These are phyloP conservation scores for Knoxdaviesia capensis DNA, from an alignment of 2,329 filamentous ascomycete genomes.

Conservation along the genomic window DNA sequence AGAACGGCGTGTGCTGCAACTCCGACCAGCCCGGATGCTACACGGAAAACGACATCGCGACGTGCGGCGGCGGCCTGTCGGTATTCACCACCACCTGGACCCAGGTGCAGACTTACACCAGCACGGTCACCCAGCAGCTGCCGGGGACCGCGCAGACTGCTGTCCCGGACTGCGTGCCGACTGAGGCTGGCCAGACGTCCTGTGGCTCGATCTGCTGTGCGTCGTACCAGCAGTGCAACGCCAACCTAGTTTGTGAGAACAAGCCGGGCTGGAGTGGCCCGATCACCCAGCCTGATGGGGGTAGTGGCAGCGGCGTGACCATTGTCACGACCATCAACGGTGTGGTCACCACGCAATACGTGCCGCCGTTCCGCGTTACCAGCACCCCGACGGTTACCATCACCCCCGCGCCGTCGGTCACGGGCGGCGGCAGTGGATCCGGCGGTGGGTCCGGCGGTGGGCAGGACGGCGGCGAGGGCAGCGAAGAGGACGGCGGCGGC, in stretches of 20 bases:
- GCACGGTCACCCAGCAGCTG: slow-evolving; percentile 29
- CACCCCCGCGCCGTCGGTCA: slow-evolving; percentile 23
- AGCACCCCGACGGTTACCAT: slow-evolving; percentile 30
- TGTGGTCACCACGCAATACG: slow-evolving; percentile 33
- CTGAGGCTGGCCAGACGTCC: slow-evolving; percentile 30
- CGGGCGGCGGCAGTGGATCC: slow-evolving; percentile 14
- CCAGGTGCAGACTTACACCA: slow-evolving; percentile 37
- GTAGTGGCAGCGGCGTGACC: slow-evolving; percentile 13
- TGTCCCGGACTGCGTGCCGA: slow-evolving; percentile 27
- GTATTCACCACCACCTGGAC: slow-evolving; percentile 39
- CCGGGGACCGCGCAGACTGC: slow-evolving; percentile 22
- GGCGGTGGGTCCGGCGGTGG: too few relatives aligned
- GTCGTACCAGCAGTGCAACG: slow-evolving; percentile 45
- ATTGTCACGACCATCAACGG: slow-evolving; percentile 24
- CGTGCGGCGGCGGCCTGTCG: slow-evolving; percentile 18
- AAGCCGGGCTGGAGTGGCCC: slow-evolving; percentile 24
- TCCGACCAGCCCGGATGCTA: slow-evolving; percentile 24
- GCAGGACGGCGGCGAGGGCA: slow-evolving; percentile 16
- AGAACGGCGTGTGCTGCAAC: slow-evolving; percentile 35
- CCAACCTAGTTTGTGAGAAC: slow-evolving; percentile 33
- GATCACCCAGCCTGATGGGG: slow-evolving; percentile 4
- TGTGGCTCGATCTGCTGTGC: slow-evolving; percentile 56
- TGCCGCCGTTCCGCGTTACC: slow-evolving; percentile 28
- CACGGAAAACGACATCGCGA: slow-evolving; percentile 28
- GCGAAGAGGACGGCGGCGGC: slow-evolving; percentile 11